phyloP scores from a whole-genome alignment of 2,329 filamentous ascomycete genomes.

The Fusarium sp. region DNA sequence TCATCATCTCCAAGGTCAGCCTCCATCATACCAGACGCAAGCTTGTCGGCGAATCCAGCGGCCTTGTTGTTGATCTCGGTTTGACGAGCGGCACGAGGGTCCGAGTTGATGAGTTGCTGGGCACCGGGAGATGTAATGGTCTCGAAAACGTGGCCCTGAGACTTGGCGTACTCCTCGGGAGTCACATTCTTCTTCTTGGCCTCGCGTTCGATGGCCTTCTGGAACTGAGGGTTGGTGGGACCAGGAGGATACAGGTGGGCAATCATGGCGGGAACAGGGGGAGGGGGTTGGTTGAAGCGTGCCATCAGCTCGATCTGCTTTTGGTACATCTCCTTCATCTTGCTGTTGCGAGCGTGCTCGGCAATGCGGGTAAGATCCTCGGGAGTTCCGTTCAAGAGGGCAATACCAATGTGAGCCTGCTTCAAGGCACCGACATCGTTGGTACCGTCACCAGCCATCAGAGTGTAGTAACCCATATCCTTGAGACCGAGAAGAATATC shows the following conservation, averaged over 20 bases:
- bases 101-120: conserved; percentile 63
- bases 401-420: conserved; percentile 97
- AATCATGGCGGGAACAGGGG: conserved; percentile 92
- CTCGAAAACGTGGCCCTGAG: conserved; percentile 66
- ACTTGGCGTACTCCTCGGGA: conserved; percentile 66
- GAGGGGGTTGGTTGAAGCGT: conserved; percentile 91
- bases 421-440: conserved; percentile 98
- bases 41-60: conserved; percentile 83
- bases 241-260: conserved; percentile 95
- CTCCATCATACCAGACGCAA: conserved; percentile 90
- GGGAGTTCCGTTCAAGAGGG: conserved; percentile 91
- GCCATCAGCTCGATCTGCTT: conserved; percentile 94
- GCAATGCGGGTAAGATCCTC: conserved; percentile 92
- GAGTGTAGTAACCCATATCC: conserved; percentile 95
- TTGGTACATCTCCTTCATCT: conserved; percentile 99
- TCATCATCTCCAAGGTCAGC: conserved; percentile 88
- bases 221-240: conserved; percentile 90
- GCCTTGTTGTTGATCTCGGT: conserved; percentile 78
- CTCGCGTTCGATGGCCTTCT: conserved; percentile 90
- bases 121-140: conserved; percentile 76
- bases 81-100: conserved; percentile 49
- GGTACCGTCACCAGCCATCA: conserved; percentile 98
- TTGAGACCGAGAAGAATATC: conserved; percentile 97
- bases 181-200: conserved; percentile 80
- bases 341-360: conserved; percentile 92